Conservation (phyloP, 352 stramenopile genomes). For the Pythium chondricola region DNA sequence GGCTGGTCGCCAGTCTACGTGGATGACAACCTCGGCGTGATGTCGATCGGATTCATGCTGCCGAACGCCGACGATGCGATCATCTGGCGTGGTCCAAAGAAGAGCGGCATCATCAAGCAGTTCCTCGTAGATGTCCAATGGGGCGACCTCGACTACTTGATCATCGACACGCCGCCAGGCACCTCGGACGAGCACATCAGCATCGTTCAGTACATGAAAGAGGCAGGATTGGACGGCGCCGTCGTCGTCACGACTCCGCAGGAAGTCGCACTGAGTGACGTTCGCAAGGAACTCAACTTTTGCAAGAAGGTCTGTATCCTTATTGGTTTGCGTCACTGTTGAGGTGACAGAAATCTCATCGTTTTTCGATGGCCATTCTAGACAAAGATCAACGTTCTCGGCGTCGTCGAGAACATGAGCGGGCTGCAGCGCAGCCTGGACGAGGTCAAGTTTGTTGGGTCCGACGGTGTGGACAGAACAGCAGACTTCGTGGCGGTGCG, state of each 20-base stretch:
- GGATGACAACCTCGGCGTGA: slow-evolving; percentile 97
- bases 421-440: slow-evolving; percentile 81
- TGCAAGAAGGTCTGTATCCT: slow-evolving; percentile 90
- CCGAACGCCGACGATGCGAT: slow-evolving; percentile 97
- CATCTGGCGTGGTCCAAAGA: slow-evolving; percentile 99
- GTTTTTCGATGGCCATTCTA: too few relatives aligned
- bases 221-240: slow-evolving; percentile 91
- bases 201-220: slow-evolving; percentile 99
- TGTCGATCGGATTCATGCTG: slow-evolving; percentile 99
- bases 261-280: slow-evolving; percentile 98
- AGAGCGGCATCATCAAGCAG: slow-evolving; percentile 99
- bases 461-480: slow-evolving; percentile 53
- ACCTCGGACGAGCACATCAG: slow-evolving; percentile 99
- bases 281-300: slow-evolving; percentile 99
- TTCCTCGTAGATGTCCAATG: slow-evolving; percentile 99
- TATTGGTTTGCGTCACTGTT: too few relatives aligned
- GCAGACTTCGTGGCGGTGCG: slow-evolving; percentile 50
- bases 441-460: slow-evolving; percentile 61
- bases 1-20: slow-evolving; percentile 99
- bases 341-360: too few relatives aligned
- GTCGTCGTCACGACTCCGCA: slow-evolving; percentile 99
- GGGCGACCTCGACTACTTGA: slow-evolving; percentile 98
- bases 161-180: slow-evolving; percentile 99
- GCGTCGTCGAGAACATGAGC: slow-evolving; percentile 99
- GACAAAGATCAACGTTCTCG: slow-evolving; percentile 78